Percentiles rank a stretch among this genome's conserved stretches.
These are phyloP conservation scores for Avena sativa DNA, from an alignment of 176 grass and related monocot species.

Conservation along the genomic window DNA sequence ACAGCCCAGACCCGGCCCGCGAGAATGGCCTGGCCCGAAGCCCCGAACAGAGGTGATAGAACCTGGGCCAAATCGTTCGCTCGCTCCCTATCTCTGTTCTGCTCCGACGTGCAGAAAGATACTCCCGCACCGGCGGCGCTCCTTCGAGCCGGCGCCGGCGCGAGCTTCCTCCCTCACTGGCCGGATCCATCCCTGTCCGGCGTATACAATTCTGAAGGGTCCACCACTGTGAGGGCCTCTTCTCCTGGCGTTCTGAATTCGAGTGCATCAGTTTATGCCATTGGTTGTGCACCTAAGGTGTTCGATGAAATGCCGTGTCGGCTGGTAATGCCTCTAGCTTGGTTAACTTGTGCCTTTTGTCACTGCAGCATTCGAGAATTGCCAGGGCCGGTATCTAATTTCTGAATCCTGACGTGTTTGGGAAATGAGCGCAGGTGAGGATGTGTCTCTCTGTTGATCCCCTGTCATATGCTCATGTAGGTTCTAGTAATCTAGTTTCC, in stretches of 20 bases:
- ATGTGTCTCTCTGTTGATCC: background rate
- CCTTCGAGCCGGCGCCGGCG: background rate
- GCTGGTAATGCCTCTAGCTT: background rate
- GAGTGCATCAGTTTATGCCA: background rate
- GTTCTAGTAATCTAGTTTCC: background rate
- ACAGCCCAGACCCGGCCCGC: background rate
- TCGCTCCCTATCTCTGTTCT: background rate
- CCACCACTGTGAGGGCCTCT: background rate
- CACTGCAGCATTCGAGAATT: constrained; percentile 1
- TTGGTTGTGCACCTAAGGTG: background rate
- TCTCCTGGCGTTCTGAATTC: background rate
- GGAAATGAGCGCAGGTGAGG: constrained; percentile 57
- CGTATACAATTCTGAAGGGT: background rate
- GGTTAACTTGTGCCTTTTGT: background rate
- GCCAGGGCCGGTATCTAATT: background rate
- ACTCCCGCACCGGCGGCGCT: background rate
- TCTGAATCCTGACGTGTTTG: background rate
- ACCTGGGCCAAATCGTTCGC: background rate
- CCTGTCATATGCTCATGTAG: background rate
- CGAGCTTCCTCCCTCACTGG: background rate
- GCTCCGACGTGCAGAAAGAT: background rate
- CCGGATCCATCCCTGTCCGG: background rate
- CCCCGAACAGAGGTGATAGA: background rate
- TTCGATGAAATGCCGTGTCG: constrained; percentile 15
- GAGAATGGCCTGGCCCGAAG: background rate